Conservation (phyloP, 305 asterid species). For the Plantago lanceolata region DNA sequence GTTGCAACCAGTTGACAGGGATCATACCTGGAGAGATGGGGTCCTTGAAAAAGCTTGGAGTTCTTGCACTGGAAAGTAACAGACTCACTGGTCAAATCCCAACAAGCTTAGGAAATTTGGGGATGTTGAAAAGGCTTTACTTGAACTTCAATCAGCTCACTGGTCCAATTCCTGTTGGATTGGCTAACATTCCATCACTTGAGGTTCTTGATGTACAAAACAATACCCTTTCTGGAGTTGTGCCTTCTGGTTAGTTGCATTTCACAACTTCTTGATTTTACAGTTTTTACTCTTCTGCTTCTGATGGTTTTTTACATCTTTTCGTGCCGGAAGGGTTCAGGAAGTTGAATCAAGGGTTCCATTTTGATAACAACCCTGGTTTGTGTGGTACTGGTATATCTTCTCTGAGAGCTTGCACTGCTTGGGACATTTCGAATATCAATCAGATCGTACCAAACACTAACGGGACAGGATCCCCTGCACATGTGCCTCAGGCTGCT, state of each 20-base stretch:
- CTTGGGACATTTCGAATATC: conserved; percentile 46
- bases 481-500: conserved; percentile 43
- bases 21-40: conserved; percentile 61
- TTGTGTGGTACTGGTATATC: conserved; percentile 73
- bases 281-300: conserved; percentile 1
- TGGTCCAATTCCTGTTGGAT: conserved; percentile 55
- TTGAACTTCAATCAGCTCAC: conserved; percentile 65
- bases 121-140: conserved; percentile 41
- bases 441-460: conserved; percentile 31
- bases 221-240: conserved; percentile 68
- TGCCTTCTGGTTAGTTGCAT: conserved; percentile 61
- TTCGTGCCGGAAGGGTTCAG: conserved; percentile 42
- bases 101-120: conserved; percentile 45
- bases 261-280: not conserved
- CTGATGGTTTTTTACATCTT: not conserved
- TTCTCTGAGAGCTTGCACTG: conserved; percentile 59
- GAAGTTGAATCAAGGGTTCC: conserved; percentile 51
- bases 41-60: conserved; percentile 43
- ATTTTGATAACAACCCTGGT: conserved; percentile 56
- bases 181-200: conserved; percentile 45
- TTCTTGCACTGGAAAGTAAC: conserved; percentile 52
- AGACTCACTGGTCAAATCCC: conserved; percentile 58
- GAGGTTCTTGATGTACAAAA: conserved; percentile 64
- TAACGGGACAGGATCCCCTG: conserved; percentile 20
- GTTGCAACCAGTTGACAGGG: conserved; percentile 66